Evolutionary conservation across 202 grass and related monocot species (phyloP), one percentile per base, ranked within the genome.

Genomic region (Schoenoplectus triqueter): DNA sequence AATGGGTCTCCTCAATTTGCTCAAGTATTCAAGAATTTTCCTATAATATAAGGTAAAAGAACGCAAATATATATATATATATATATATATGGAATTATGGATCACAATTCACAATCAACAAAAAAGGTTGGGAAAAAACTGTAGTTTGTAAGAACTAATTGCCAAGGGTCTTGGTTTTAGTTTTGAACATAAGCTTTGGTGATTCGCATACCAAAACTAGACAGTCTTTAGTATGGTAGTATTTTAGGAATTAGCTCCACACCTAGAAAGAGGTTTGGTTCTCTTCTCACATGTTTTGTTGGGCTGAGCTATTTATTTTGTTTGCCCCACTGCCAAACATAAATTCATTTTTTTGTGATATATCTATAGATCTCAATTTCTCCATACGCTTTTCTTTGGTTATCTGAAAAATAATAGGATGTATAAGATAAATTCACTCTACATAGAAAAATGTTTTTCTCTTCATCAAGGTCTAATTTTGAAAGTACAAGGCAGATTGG

Each of bases 201-300:
- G 73, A 77, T 78, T 59, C 42, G 54, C 13, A 44, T 78, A 78
- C 74, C 54, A 78, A 78, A 57, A 54, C 74, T 44, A 61, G 74
- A 78, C 14, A 15, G 11, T 15, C 20, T 56, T 56, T 15, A 76
- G 50, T 76, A 78, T 77, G 7, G 11, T 75, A 13, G 69, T 64
- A 85, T 76, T 62, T 74, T 31, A 76, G 18, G 55, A 46, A 74
- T 39, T n/a, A 65, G 83, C 31, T 56, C 83, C 83, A 76, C 83
- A 71, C 62, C 56, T 49, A 50, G 22, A 57, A 70, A 61, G 73
- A 85, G 41, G 9, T 76, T 76, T 60, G 47, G 48, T 39, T 85
- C 83, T 63, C 63, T 80, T 68, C 22, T 86, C 73, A 86, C 84
- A 70, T 86, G 84, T 70, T 80, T 11, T 51, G 73, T 86, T 51